Conservation (phyloP, 371 early-diverging fungal species). For the Mucor irregularis region DNA sequence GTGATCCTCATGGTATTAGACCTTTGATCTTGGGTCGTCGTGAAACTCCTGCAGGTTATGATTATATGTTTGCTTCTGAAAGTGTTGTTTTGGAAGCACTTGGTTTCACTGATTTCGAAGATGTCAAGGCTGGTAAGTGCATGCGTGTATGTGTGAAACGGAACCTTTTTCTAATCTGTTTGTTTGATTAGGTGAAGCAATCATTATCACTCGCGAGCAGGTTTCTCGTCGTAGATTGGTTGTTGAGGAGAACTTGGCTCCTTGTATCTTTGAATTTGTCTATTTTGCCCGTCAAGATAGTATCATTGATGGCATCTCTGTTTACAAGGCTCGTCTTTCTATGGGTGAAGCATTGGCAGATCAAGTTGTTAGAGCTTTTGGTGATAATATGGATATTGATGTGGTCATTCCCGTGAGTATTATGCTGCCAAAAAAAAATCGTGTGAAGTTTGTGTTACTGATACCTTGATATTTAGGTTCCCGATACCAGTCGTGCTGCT, state of each 20-base stretch:
- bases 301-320: slow-evolving; percentile 95
- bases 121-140: slow-evolving; percentile 82
- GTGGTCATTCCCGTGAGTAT: slow-evolving; percentile 90
- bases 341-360: slow-evolving; percentile 96
- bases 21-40: slow-evolving; percentile 92
- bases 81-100: slow-evolving; percentile 90
- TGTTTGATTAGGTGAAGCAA: slow-evolving; percentile 65
- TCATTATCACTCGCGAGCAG: slow-evolving; percentile 80
- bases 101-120: slow-evolving; percentile 85
- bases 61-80: slow-evolving; percentile 97
- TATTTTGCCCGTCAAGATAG: slow-evolving; percentile 98
- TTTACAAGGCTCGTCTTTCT: slow-evolving; percentile 92
- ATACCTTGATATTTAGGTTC: slow-evolving; percentile 59
- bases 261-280: slow-evolving; percentile 97
- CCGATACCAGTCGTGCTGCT: slow-evolving; percentile 94
- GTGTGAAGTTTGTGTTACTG: neutral
- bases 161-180: too few species aligned
- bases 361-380: slow-evolving; percentile 69
- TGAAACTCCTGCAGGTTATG: slow-evolving; percentile 52
- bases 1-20: slow-evolving; percentile 95
- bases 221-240: slow-evolving; percentile 69
- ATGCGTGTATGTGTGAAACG: too few species aligned
- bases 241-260: slow-evolving; percentile 65
- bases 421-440: neutral
- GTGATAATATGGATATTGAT: slow-evolving; percentile 82